These are phyloP conservation scores for Scheffersomyces stambukii DNA, from an alignment of 1,139 yeast genomes.

Conservation along the genomic window DNA sequence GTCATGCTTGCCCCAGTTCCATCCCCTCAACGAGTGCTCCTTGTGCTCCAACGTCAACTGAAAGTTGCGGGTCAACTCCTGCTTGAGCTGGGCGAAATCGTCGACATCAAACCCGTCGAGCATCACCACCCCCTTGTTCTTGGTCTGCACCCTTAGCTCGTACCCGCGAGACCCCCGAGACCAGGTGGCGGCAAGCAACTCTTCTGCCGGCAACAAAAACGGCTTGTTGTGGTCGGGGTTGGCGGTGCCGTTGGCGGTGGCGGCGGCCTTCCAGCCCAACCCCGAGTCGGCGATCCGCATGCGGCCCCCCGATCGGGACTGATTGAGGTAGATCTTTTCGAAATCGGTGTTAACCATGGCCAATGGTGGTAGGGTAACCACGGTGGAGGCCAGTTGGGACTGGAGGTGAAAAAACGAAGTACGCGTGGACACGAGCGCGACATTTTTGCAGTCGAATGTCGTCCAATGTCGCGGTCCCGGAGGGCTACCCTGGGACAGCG, in stretches of 20 bases:
- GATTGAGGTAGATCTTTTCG: slow-evolving; percentile 85
- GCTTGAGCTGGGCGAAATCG: slow-evolving; percentile 76
- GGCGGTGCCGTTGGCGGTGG: slow-evolving; percentile 22
- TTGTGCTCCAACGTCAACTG: slow-evolving; percentile 67
- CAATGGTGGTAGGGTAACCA: not conserved
- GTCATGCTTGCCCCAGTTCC: slow-evolving; percentile 98
- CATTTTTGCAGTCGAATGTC: too few relatives aligned
- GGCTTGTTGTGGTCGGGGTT: slow-evolving; percentile 58
- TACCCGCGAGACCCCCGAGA: slow-evolving; percentile 91
- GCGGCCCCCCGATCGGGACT: slow-evolving; percentile 78
- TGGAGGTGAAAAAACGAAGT: too few relatives aligned
- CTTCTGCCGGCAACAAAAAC: slow-evolving; percentile 80
- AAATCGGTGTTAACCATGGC: slow-evolving; percentile 56
- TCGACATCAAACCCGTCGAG: slow-evolving; percentile 88
- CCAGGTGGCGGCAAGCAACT: slow-evolving; percentile 80
- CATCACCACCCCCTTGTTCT: slow-evolving; percentile 79
- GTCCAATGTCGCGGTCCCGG: too few relatives aligned
- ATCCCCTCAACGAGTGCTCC: slow-evolving; percentile 93
- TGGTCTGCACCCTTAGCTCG: slow-evolving; percentile 85
- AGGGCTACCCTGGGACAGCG: too few relatives aligned
- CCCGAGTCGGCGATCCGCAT: slow-evolving; percentile 95
- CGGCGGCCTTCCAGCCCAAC: slow-evolving; percentile 86
- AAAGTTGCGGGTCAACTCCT: slow-evolving; percentile 78
- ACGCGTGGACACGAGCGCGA: too few relatives aligned
- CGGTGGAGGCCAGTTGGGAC: too few relatives aligned